Evolutionary conservation across 192 early-diverging fungal genomes (phyloP).

Genomic region (Umbelopsis vinacea): DNA sequence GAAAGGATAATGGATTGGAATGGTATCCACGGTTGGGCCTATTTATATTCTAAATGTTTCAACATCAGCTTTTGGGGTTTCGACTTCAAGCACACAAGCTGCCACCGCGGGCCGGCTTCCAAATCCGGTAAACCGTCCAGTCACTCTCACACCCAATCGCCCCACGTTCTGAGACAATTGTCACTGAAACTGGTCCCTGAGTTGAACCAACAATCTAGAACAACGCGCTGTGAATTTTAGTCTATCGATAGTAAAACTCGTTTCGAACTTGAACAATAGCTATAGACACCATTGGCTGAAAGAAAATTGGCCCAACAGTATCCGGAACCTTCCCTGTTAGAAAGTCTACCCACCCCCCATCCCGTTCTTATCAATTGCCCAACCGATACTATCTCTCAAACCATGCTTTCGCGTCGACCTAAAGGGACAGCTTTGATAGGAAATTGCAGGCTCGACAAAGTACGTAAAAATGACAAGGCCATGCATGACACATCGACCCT

Average conservation of each 20-base stretch:
- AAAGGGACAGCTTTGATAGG: too few species aligned
- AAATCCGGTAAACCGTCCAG: slow-evolving; percentile 6
- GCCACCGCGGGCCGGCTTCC: slow-evolving; percentile 22
- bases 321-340: neutral
- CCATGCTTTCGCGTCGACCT: too few species aligned
- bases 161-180: neutral
- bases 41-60: neutral
- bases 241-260: too few species aligned
- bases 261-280: too few species aligned
- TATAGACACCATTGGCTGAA: neutral
- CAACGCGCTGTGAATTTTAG: neutral
- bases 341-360: neutral
- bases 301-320: neutral
- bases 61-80: slow-evolving; percentile 21
- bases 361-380: neutral
- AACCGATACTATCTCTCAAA: neutral
- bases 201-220: neutral
- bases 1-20: neutral
- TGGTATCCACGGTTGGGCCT: neutral
- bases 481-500: too few species aligned
- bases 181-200: neutral
- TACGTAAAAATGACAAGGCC: too few species aligned
- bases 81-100: neutral
- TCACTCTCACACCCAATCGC: slow-evolving; percentile 4
- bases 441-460: too few species aligned